Evolutionary conservation across 1,284 basidiomycete genomes (phyloP).

Genomic region (Apiotrichum siamense): DNA sequence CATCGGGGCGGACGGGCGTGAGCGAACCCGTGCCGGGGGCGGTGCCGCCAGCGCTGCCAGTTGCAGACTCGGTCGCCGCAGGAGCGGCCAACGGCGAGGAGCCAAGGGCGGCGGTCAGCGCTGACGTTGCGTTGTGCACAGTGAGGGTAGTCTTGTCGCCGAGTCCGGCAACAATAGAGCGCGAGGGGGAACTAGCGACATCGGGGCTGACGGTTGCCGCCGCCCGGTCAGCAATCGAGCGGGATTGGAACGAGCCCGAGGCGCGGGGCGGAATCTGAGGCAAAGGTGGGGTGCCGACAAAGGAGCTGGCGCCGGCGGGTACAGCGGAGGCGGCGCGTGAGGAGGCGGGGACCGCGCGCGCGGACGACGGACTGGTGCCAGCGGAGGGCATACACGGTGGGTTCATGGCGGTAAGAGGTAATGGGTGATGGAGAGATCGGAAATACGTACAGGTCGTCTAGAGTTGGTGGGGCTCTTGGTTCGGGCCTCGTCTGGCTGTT

Average conservation of each 20-base stretch:
- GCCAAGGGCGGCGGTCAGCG: constrained; percentile 11
- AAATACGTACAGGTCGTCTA: too few relatives aligned
- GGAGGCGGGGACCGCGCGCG: background rate
- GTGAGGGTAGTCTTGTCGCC: constrained; percentile 5
- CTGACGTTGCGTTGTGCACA: background rate
- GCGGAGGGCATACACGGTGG: too few relatives aligned
- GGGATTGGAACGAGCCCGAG: constrained; percentile 7
- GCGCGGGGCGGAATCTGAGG: constrained; percentile 11
- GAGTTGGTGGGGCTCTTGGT: too few relatives aligned
- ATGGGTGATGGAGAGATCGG: constrained; percentile 2
- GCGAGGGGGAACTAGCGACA: background rate
- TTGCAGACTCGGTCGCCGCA: background rate
- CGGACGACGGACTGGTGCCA: background rate
- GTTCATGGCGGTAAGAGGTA: background rate
- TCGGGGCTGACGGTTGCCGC: background rate
- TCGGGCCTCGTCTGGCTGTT: too few relatives aligned
- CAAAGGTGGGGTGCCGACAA: constrained; percentile 10
- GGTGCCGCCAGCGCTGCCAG: background rate
- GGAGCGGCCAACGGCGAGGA: background rate
- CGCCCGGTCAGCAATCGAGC: background rate
- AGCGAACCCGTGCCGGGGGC: background rate
- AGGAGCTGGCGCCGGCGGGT: background rate
- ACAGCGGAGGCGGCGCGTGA: background rate
- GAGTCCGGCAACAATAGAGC: constrained; percentile 1
- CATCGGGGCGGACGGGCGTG: constrained; percentile 19